Conservation (phyloP, 495 filamentous ascomycete genomes). For the Penicillium parvum region DNA sequence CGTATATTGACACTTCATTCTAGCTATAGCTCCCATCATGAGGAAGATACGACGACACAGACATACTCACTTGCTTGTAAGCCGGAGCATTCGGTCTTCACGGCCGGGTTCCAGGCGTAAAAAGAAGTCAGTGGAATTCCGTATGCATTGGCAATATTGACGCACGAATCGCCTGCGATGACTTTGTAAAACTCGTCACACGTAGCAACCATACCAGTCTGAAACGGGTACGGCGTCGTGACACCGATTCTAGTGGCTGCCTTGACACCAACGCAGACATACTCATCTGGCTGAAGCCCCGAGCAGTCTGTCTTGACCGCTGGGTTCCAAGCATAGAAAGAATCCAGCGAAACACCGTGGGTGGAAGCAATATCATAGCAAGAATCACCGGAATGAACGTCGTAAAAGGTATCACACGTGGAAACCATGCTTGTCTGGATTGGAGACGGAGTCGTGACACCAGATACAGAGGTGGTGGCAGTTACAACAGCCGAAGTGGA, state of each 20-base stretch:
- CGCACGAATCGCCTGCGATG: not conserved
- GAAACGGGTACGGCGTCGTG: not conserved
- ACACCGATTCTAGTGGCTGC: not conserved
- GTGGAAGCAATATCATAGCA: constrained; percentile 2
- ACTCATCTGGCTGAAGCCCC: constrained; percentile 1
- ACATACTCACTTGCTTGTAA: constrained; percentile 4
- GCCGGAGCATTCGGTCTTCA: constrained; percentile 3
- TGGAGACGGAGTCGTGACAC: not conserved
- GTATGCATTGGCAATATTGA: constrained; percentile 2
- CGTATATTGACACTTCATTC: constrained; percentile 1
- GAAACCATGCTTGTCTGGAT: constrained; percentile 4
- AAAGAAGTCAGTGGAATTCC: constrained; percentile 5
- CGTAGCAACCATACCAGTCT: constrained; percentile 3
- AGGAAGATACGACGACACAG: constrained; percentile 1
- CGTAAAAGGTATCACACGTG: not conserved
- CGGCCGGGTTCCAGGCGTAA: constrained; percentile 7
- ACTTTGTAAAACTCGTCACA: not conserved
- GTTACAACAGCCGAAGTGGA: not conserved
- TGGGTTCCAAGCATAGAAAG: constrained; percentile 8
- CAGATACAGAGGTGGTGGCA: too few relatives aligned
- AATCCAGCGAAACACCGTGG: not conserved
- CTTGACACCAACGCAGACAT: not conserved
- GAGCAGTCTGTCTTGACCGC: constrained; percentile 6
- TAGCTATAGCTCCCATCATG: constrained; percentile 1
- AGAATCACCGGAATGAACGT: not conserved